Percentiles rank a stretch among this genome's conserved stretches.
These are phyloP conservation scores for Monosporascus sp. DNA, from an alignment of 2,329 filamentous ascomycete genomes.

Conservation along the genomic window DNA sequence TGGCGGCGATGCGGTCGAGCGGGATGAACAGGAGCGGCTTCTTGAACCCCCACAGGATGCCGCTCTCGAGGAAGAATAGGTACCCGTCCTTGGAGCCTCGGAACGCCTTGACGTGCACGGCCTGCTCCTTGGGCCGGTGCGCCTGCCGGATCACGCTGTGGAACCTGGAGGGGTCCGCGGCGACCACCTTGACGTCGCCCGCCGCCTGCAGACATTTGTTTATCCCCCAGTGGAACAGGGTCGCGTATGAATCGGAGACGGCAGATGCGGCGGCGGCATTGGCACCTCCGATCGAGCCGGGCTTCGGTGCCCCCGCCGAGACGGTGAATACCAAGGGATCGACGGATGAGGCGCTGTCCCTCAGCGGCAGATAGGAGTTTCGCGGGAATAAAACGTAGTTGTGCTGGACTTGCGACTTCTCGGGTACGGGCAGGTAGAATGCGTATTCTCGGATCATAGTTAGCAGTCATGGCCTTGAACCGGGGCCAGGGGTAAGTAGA, in stretches of 20 bases:
- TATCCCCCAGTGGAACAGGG: constrained; percentile 58
- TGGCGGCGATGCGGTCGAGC: constrained; percentile 52
- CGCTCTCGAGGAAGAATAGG: constrained; percentile 60
- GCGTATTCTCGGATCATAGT: constrained; percentile 43
- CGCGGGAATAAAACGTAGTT: constrained; percentile 61
- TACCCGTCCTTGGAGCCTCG: constrained; percentile 64
- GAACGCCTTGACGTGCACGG: constrained; percentile 62
- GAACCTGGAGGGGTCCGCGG: constrained; percentile 52
- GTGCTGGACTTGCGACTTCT: constrained; percentile 60
- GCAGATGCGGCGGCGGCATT: constrained; percentile 44
- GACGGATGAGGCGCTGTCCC: constrained; percentile 33
- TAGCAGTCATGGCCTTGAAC: not conserved
- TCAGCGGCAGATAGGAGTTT: constrained; percentile 47
- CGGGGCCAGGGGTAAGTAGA: not conserved
- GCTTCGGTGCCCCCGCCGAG: constrained; percentile 54
- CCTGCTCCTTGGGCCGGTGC: constrained; percentile 55
- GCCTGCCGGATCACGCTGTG: constrained; percentile 51
- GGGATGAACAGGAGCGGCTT: constrained; percentile 63
- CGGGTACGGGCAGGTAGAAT: constrained; percentile 61
- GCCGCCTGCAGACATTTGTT: constrained; percentile 44
- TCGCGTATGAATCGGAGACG: constrained; percentile 54
- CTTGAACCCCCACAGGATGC: constrained; percentile 66
- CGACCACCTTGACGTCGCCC: constrained; percentile 41
- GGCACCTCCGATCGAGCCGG: constrained; percentile 48
- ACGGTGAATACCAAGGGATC: constrained; percentile 64